A percentile compares a stretch with the other conserved stretches of the same genome.
Conservation (phyloP, 345 rosid species). For the Brassica rapa region DNA sequence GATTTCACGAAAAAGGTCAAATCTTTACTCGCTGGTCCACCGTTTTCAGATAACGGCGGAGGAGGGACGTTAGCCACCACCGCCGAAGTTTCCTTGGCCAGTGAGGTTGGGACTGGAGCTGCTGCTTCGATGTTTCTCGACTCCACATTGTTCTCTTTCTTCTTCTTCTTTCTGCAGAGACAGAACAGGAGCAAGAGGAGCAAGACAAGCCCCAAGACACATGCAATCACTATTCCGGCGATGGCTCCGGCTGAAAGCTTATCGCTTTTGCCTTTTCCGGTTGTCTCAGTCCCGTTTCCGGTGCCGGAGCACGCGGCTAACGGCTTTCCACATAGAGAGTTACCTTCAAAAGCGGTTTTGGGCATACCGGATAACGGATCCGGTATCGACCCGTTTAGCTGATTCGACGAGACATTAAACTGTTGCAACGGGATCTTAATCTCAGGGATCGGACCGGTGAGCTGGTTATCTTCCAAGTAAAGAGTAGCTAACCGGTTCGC, state of each 20-base stretch:
- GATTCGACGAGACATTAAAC: slow-evolving; percentile 72
- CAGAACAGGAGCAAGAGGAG: slow-evolving; percentile 51
- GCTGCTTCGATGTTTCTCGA: slow-evolving; percentile 52
- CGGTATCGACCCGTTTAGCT: slow-evolving; percentile 73
- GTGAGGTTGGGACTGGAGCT: slow-evolving; percentile 29
- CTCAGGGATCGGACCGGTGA: slow-evolving; percentile 72
- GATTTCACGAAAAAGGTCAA: slow-evolving; percentile 73
- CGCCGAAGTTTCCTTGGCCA: slow-evolving; percentile 20
- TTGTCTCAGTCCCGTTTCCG: slow-evolving; percentile 18
- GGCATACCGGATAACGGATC: slow-evolving; percentile 44
- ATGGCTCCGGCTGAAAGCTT: slow-evolving; percentile 66
- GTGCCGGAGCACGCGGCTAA: slow-evolving; percentile 48
- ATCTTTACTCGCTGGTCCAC: slow-evolving; percentile 41
- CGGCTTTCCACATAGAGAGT: slow-evolving; percentile 78
- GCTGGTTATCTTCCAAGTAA: slow-evolving; percentile 58
- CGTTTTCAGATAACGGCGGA: slow-evolving; percentile 25
- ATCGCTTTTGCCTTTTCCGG: slow-evolving; percentile 27
- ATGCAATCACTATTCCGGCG: slow-evolving; percentile 69
- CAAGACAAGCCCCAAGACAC: slow-evolving; percentile 51
- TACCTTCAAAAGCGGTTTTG: slow-evolving; percentile 59
- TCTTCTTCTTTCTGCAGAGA: slow-evolving; percentile 48
- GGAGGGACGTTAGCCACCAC: slow-evolving; percentile 17
- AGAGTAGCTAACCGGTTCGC: slow-evolving; percentile 60
- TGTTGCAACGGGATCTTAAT: slow-evolving; percentile 55
- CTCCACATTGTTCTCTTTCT: slow-evolving; percentile 40